phyloP scores from a whole-genome alignment of 345 rosid species.

The Citrus australasica region DNA sequence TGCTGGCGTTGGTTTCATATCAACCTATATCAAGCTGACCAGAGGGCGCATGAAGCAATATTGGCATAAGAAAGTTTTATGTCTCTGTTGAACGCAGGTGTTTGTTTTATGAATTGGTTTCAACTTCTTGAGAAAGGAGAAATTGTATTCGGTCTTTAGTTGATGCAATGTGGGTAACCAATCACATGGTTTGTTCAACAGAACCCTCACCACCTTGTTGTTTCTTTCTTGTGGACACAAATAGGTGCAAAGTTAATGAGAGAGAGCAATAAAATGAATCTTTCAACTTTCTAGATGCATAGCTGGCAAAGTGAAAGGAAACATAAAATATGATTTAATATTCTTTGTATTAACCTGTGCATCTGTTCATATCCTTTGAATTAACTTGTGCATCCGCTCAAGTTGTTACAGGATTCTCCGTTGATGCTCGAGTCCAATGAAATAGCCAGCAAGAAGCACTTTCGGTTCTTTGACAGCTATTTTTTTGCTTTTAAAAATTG shows the following conservation, averaged over 20 bases:
- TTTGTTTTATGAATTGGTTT: neutral
- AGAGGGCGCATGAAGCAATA: neutral
- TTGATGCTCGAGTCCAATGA: neutral
- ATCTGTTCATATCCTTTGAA: neutral
- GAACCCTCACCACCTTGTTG: neutral
- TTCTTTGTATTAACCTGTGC: neutral
- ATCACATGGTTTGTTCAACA: neutral
- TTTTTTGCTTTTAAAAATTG: neutral
- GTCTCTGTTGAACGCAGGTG: neutral
- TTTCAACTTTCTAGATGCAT: neutral
- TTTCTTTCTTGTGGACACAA: neutral
- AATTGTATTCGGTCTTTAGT: neutral
- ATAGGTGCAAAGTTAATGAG: neutral
- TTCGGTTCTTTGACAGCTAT: conserved; percentile 11
- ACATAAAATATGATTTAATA: neutral
- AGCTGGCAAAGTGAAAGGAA: neutral
- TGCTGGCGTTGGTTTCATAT: too few relatives aligned
- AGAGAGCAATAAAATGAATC: neutral
- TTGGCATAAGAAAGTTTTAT: neutral
- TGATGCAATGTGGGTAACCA: neutral
- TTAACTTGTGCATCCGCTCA: neutral
- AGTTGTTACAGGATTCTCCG: neutral
- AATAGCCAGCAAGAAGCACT: neutral
- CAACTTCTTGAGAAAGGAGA: neutral
- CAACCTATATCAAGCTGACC: neutral